These are phyloP conservation scores for Hanseniaspora valbyensis DNA, from an alignment of 805 yeast species.

Conservation along the genomic window DNA sequence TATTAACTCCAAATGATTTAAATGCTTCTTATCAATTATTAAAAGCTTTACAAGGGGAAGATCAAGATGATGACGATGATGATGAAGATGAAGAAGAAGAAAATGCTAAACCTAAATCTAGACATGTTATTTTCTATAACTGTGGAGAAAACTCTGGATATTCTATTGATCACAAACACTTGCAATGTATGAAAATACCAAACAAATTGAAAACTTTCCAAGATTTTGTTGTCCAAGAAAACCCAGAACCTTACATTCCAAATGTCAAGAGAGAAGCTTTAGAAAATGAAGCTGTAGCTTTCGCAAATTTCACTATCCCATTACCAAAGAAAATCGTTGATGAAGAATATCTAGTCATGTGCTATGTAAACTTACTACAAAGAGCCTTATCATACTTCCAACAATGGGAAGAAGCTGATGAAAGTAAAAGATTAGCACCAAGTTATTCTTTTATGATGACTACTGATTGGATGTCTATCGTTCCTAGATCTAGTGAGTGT, in stretches of 20 bases:
- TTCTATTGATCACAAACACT: constrained; percentile 87
- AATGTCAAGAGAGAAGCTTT: constrained; percentile 47
- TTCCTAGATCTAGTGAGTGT: constrained; percentile 48
- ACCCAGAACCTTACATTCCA: constrained; percentile 44
- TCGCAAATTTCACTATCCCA: constrained; percentile 74
- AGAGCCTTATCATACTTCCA: constrained; percentile 57
- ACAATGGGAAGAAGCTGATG: constrained; percentile 34
- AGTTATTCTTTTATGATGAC: constrained; percentile 79
- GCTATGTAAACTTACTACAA: constrained; percentile 62
- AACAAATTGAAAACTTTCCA: constrained; percentile 47
- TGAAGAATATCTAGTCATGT: constrained; percentile 52
- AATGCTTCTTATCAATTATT: constrained; percentile 47
- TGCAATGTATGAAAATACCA: constrained; percentile 74
- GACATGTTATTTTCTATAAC: constrained; percentile 76
- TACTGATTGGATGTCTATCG: constrained; percentile 67
- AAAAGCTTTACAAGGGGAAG: constrained; percentile 32
- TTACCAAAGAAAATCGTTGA: constrained; percentile 35
- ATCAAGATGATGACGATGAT: constrained; percentile 9
- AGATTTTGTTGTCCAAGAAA: constrained; percentile 35
- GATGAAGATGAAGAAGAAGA: constrained; percentile 27
- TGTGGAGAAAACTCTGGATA: constrained; percentile 85
- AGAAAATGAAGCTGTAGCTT: constrained; percentile 50
- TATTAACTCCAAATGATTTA: constrained; percentile 64
- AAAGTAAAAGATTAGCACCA: constrained; percentile 26
- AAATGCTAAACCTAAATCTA: constrained; percentile 30